Percentiles rank a stretch among this genome's conserved stretches.
Conservation (phyloP, 1,284 basidiomycete species). For the Heterobasidion parviporum region DNA sequence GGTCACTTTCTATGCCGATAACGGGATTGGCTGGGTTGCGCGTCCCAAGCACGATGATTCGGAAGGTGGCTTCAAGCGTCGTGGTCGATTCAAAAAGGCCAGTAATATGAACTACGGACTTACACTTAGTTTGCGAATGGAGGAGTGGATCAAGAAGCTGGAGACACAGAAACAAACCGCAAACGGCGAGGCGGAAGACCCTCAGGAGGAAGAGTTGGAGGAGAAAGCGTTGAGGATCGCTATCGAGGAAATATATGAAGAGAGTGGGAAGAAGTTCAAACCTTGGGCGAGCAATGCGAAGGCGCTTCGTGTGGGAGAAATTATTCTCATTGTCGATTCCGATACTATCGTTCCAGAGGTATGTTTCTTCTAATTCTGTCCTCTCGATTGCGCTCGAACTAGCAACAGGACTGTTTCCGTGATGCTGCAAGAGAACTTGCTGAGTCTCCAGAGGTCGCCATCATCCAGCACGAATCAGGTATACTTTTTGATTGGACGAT, state of each 20-base stretch:
- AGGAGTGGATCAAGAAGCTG: constrained; percentile 38
- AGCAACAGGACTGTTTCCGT: neutral
- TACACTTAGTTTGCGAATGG: constrained; percentile 40
- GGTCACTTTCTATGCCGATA: constrained; percentile 41
- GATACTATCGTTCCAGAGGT: constrained; percentile 81
- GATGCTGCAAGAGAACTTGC: constrained; percentile 78
- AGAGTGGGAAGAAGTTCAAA: constrained; percentile 41
- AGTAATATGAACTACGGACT: constrained; percentile 54
- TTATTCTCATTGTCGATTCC: constrained; percentile 69
- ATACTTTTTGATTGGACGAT: constrained; percentile 10
- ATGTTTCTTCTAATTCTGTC: neutral
- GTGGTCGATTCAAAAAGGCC: constrained; percentile 56
- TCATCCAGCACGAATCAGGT: constrained; percentile 80
- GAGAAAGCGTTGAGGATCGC: constrained; percentile 58
- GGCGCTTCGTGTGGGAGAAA: constrained; percentile 50
- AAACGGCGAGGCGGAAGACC: constrained; percentile 19
- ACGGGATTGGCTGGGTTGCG: constrained; percentile 49
- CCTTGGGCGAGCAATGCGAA: constrained; percentile 62
- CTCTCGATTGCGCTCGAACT: neutral
- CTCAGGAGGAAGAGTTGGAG: constrained; percentile 36
- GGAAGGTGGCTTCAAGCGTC: constrained; percentile 40
- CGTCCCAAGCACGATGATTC: constrained; percentile 37
- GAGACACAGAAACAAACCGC: constrained; percentile 27
- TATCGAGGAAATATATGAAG: constrained; percentile 58
- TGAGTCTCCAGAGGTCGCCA: constrained; percentile 72